These are phyloP conservation scores for Botrytis tulipae DNA, from an alignment of 2,329 filamentous ascomycete genomes.

Conservation along the genomic window DNA sequence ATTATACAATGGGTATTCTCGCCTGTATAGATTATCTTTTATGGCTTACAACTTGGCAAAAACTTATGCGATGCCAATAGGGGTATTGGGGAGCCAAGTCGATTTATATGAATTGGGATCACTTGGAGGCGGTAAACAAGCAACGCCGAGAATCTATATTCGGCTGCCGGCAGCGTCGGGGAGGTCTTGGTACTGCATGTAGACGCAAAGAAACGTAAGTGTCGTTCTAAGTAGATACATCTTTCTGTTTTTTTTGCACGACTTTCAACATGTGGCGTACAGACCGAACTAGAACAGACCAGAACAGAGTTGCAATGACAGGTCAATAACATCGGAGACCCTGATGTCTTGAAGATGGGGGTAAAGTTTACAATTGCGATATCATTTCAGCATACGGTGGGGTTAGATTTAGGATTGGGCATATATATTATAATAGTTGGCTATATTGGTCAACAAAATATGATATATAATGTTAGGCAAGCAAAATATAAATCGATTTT, in stretches of 20 bases:
- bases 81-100: neutral
- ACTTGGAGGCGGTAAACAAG: conserved; percentile 4
- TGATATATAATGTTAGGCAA: too few species aligned
- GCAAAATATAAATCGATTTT: too few species aligned
- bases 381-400: neutral
- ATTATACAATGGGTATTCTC: neutral
- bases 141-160: neutral
- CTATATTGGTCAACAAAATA: too few species aligned
- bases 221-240: neutral
- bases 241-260: neutral
- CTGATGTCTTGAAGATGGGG: neutral
- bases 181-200: neutral
- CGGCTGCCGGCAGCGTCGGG: neutral
- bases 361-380: neutral
- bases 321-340: neutral
- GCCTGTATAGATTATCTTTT: neutral
- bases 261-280: neutral
- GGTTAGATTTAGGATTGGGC: too few species aligned
- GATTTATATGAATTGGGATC: neutral
- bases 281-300: neutral
- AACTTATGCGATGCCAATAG: neutral
- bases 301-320: neutral
- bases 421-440: too few species aligned
- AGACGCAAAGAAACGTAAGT: neutral
- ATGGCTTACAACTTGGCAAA: neutral